phyloP scores from a whole-genome alignment of 306 rosid species.

The Vicia faba region DNA sequence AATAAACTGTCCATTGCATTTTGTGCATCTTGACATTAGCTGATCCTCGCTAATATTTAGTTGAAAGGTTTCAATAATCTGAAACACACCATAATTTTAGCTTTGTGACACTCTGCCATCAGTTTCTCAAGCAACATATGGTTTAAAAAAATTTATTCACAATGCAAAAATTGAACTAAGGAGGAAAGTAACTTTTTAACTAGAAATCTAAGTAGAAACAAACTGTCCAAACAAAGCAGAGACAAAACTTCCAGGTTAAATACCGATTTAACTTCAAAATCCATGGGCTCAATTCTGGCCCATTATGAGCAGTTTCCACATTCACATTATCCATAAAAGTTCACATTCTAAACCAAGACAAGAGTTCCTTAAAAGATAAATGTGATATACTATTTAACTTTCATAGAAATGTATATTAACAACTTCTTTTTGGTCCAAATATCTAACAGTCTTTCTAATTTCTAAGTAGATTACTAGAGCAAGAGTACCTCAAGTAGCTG shows the following conservation, averaged over 20 bases:
- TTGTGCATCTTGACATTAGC: slow-evolving; percentile 87
- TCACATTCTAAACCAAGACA: slow-evolving; percentile 13
- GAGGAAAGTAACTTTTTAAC: background rate
- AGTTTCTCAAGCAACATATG: slow-evolving; percentile 29
- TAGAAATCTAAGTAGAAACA: slow-evolving; percentile 7
- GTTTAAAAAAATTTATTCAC: background rate
- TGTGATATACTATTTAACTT: background rate
- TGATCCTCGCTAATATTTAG: slow-evolving; percentile 73
- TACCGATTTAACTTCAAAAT: slow-evolving; percentile 1
- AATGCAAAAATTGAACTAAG: slow-evolving; percentile 1
- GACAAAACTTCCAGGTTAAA: too few species aligned
- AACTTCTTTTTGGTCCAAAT: slow-evolving; percentile 9
- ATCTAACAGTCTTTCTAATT: slow-evolving; percentile 6
- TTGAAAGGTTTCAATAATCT: slow-evolving; percentile 83
- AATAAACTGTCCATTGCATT: slow-evolving; percentile 91
- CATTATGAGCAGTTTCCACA: background rate
- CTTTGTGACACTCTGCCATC: slow-evolving; percentile 13
- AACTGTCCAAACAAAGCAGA: background rate
- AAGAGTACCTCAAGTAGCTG: slow-evolving; percentile 81
- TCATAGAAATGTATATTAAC: slow-evolving; percentile 20
- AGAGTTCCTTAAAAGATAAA: slow-evolving; percentile 2
- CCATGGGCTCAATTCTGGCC: slow-evolving; percentile 5
- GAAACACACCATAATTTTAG: slow-evolving; percentile 42
- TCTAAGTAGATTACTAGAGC: slow-evolving; percentile 1
- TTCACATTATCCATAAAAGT: slow-evolving; percentile 6